phyloP scores from a whole-genome alignment of 768 basidiomycete genomes.

The Sarcodon aspratus region DNA sequence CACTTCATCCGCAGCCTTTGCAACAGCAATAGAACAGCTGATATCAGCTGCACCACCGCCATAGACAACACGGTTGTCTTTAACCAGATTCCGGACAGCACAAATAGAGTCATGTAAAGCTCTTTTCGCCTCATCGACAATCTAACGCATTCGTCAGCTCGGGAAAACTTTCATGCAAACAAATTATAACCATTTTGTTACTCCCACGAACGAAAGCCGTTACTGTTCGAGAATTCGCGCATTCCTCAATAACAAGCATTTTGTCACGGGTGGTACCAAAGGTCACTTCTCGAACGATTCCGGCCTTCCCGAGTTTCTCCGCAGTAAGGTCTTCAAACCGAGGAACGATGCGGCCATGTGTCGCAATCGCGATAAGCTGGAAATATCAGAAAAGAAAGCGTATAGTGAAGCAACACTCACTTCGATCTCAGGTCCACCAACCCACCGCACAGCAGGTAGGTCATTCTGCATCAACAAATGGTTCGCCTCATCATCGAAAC shows the following conservation, averaged over 20 bases:
- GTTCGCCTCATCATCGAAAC: conserved; percentile 99
- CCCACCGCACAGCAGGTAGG: conserved; percentile 95
- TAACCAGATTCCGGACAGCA: conserved; percentile 89
- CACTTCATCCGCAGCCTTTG: conserved; percentile 91
- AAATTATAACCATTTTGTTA: conserved; percentile 83
- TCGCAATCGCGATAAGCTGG: conserved; percentile 95
- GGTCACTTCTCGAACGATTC: conserved; percentile 85
- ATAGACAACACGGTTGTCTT: conserved; percentile 95
- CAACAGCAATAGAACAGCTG: conserved; percentile 85
- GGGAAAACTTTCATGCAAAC: background rate
- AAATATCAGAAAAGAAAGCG: conserved; percentile 1
- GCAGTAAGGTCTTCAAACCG: conserved; percentile 91
- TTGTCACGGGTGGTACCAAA: conserved; percentile 99
- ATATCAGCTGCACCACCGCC: conserved; percentile 98
- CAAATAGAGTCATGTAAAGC: conserved; percentile 97
- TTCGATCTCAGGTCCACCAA: conserved; percentile 99
- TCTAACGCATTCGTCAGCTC: conserved; percentile 33
- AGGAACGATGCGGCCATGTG: conserved; percentile 95
- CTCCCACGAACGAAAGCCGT: conserved; percentile 96
- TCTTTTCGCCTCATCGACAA: conserved; percentile 97
- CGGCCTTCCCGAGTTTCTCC: conserved; percentile 88
- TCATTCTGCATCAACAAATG: conserved; percentile 97
- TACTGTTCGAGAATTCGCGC: conserved; percentile 91
- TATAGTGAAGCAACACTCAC: conserved; percentile 24
- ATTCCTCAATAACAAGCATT: conserved; percentile 99